phyloP scores from a whole-genome alignment of 2,329 filamentous ascomycete species.

The Mycosphaerelloides madeirae region DNA sequence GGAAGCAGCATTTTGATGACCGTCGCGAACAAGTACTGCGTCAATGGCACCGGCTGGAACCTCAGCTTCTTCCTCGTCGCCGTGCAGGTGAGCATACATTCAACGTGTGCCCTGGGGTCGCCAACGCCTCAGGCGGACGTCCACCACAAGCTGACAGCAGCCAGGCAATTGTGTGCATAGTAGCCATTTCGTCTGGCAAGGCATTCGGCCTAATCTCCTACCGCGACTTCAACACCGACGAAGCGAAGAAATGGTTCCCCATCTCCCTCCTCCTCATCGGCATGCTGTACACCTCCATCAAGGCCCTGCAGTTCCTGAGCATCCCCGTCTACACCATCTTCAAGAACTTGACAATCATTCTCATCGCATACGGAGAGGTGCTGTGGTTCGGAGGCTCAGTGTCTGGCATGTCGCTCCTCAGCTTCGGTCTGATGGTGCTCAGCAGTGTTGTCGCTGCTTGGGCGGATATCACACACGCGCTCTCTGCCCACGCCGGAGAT shows the following conservation, averaged over 20 bases:
- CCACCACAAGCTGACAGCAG: constrained; percentile 9
- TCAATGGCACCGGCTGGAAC: constrained; percentile 88
- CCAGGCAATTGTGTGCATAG: constrained; percentile 83
- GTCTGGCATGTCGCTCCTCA: constrained; percentile 78
- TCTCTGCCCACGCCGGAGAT: constrained; percentile 52
- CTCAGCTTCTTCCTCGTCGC: constrained; percentile 92
- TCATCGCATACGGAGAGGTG: constrained; percentile 97
- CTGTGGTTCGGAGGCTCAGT: constrained; percentile 96
- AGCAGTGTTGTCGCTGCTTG: constrained; percentile 93
- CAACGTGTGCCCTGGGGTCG: too few species aligned
- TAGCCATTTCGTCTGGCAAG: constrained; percentile 79
- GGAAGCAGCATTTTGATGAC: constrained; percentile 98
- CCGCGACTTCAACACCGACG: constrained; percentile 76
- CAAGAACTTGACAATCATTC: constrained; percentile 98
- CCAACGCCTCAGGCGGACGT: not conserved
- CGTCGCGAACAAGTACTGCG: constrained; percentile 98
- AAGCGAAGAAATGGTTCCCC: constrained; percentile 95
- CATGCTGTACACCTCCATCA: constrained; percentile 98
- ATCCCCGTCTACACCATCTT: constrained; percentile 99
- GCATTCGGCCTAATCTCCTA: constrained; percentile 75
- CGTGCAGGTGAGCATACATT: constrained; percentile 66
- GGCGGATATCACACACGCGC: constrained; percentile 88
- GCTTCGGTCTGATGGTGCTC: constrained; percentile 93
- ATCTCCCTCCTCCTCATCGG: constrained; percentile 92
- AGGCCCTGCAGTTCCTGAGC: constrained; percentile 91